Evolutionary conservation across 345 rosid species (phyloP).

Genomic region (Zanthoxylum bungeanum): DNA sequence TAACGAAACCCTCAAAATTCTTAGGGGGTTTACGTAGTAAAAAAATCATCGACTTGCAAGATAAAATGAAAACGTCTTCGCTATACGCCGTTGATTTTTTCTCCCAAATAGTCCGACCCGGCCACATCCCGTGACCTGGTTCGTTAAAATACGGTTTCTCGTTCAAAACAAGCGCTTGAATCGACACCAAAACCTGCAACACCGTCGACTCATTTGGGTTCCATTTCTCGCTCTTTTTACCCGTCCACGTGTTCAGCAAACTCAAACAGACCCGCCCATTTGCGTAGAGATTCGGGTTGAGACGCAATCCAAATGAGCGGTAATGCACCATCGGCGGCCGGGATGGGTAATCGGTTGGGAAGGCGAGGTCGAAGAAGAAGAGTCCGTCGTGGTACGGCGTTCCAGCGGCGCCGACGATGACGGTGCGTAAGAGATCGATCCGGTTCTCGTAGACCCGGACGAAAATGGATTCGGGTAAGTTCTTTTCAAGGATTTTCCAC

Average conservation of each 20-base stretch:
- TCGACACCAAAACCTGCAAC: slow-evolving; percentile 54
- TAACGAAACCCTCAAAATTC: slow-evolving; percentile 41
- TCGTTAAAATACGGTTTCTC: slow-evolving; percentile 55
- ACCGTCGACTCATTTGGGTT: slow-evolving; percentile 41
- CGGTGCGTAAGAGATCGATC: slow-evolving; percentile 48
- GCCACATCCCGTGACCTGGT: slow-evolving; percentile 29
- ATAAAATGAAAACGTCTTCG: slow-evolving; percentile 33
- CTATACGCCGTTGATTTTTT: slow-evolving; percentile 31
- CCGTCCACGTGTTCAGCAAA: slow-evolving; percentile 53
- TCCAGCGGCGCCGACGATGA: slow-evolving; percentile 46
- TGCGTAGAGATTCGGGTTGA: slow-evolving; percentile 58
- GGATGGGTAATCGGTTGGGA: slow-evolving; percentile 49
- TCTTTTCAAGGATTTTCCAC: slow-evolving; percentile 44
- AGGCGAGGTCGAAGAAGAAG: slow-evolving; percentile 58
- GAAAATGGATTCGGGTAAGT: slow-evolving; percentile 49
- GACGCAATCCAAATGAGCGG: slow-evolving; percentile 42
- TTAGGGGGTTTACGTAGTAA: slow-evolving; percentile 33
- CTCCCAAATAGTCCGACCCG: slow-evolving; percentile 21
- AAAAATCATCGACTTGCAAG: slow-evolving; percentile 37
- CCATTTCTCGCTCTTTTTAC: slow-evolving; percentile 47
- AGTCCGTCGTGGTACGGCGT: slow-evolving; percentile 71
- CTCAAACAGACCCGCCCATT: slow-evolving; percentile 52
- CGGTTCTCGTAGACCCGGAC: slow-evolving; percentile 57
- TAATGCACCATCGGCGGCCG: slow-evolving; percentile 45
- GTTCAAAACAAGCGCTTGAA: slow-evolving; percentile 57